Conservation (phyloP, 202 grass and related monocot genomes). For the Sporobolus alterniflorus region DNA sequence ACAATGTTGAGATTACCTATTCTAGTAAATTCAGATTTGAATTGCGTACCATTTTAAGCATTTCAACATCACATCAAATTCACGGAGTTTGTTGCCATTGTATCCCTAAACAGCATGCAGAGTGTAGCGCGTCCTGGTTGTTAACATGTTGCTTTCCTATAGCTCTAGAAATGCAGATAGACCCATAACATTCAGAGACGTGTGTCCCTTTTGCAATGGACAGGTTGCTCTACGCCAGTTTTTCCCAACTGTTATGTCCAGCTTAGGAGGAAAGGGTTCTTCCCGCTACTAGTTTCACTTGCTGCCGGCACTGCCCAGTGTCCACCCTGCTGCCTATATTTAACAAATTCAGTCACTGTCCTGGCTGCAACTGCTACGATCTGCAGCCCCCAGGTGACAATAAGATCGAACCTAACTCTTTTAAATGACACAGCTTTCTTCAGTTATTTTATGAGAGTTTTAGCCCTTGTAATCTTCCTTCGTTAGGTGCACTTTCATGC, state of each 20-base stretch:
- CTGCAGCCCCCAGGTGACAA: constrained; percentile 25
- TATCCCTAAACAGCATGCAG: background rate
- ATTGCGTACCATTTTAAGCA: background rate
- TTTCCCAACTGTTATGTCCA: constrained; percentile 77
- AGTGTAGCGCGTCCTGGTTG: constrained; percentile 14
- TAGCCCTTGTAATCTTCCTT: background rate
- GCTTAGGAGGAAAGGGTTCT: constrained; percentile 51
- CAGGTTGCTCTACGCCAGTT: constrained; percentile 31
- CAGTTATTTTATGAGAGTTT: background rate
- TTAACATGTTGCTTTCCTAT: constrained; percentile 47
- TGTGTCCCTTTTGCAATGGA: constrained; percentile 17
- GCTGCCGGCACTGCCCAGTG: background rate
- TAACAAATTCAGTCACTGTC: constrained; percentile 32
- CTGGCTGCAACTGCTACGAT: constrained; percentile 47
- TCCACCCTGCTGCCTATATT: constrained; percentile 9
- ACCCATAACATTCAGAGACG: constrained; percentile 27
- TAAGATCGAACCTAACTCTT: constrained; percentile 14
- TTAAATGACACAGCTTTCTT: background rate
- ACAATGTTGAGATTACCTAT: background rate
- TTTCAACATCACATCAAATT: constrained; percentile 1
- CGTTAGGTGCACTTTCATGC: background rate
- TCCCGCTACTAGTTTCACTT: constrained; percentile 19
- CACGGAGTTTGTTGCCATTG: background rate
- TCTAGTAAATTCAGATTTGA: background rate
- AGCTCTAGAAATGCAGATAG: constrained; percentile 26